Evolutionary conservation across 1,284 basidiomycete genomes (phyloP), one percentile per base, ranked within the genome.

Genomic region (Heterobasidion annosum): DNA sequence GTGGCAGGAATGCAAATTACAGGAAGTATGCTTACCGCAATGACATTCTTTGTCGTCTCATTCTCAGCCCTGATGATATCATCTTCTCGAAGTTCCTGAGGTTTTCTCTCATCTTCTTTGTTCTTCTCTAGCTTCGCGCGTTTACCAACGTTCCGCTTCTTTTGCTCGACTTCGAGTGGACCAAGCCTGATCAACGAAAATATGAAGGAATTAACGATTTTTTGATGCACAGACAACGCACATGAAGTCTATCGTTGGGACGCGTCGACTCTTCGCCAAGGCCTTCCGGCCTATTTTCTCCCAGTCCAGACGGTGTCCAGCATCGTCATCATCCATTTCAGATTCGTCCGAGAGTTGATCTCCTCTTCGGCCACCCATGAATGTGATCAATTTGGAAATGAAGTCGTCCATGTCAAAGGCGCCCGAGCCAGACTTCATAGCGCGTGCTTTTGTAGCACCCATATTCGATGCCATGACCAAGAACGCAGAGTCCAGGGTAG

Each of bases 331-430:
- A 19, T 74, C 75, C 2, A 73, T 73, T 9, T 61, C 68, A 12
- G 75, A 71, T 51, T 77, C 78, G 4, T 69, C 73, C 10, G 76
- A 81, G 2, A 75, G 72, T 9, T 58, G 73, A 72, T 62, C 62
- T 51, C 77, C 76, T 55, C 77, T 77, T 37, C 75, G 73, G 1
- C 85, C 85, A 16, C 87, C 86, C 83, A 91, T 84, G 61, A 81
- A 87, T 9, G 72, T 77, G 49, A 85, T 70, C 19, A 93, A 73
- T 61, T 85, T 85, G 1, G 79, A 69, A 48, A 94, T 73, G 61
- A 91, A 93, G 57, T 93, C 91, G 57, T 92, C 90, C 35, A 87
- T 73, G 64, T 94, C 92, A 64, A 94, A 93, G 15, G 82, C 82
- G 50, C 88, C 85, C 0, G 80, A 79, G 53, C 88, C 89, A 0